Conservation (phyloP, 306 rosid species). For the Glycine soja region DNA sequence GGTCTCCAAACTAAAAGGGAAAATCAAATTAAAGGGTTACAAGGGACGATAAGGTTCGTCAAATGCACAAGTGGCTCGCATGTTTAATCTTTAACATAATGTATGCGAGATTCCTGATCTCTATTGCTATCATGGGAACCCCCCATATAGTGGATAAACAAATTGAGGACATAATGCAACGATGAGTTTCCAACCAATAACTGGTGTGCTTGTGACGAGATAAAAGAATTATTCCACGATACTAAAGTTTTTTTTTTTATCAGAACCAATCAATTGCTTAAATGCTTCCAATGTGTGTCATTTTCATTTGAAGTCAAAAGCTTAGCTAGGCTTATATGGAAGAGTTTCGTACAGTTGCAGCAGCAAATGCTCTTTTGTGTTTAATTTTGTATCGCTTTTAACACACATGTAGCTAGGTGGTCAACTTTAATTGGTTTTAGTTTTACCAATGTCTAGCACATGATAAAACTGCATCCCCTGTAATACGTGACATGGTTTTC, state of each 20-base stretch:
- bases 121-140: not conserved
- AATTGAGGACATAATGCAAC: conserved; percentile 22
- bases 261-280: conserved; percentile 7
- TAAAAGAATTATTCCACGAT: conserved; percentile 38
- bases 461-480: too few species aligned
- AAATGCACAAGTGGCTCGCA: conserved; percentile 6
- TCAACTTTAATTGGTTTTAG: not conserved
- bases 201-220: not conserved
- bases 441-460: not conserved
- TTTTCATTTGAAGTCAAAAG: conserved; percentile 17
- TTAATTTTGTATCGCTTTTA: conserved; percentile 34
- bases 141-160: not conserved
- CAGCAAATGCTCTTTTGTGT: not conserved
- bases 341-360: not conserved
- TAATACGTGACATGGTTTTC: too few species aligned
- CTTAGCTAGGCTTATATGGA: too few species aligned
- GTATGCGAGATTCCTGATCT: conserved; percentile 35
- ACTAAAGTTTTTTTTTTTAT: not conserved
- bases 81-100: too few species aligned
- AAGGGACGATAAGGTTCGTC: too few species aligned
- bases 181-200: conserved; percentile 37
- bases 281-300: conserved; percentile 8
- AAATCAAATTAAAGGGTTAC: not conserved
- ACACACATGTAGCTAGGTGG: conserved; percentile 13
- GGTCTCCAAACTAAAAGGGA: not conserved